Evolutionary conservation across 2,329 filamentous ascomycete species (phyloP).

Genomic region (Tolypocladium guangdongense): DNA sequence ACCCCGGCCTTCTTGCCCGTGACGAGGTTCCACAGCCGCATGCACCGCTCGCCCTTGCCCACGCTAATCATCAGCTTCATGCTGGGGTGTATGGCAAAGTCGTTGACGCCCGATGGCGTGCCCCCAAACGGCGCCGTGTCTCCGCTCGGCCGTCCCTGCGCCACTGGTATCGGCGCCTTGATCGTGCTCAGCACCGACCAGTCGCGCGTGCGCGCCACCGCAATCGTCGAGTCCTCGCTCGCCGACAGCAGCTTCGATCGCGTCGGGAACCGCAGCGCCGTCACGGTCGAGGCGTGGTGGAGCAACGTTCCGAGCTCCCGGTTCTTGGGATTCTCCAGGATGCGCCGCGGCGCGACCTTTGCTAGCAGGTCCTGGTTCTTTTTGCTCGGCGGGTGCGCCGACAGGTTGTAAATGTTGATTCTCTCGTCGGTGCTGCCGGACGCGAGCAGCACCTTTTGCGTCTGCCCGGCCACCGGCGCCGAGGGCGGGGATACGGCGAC

Average conservation of each 20-base stretch:
- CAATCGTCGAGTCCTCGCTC: constrained; percentile 84
- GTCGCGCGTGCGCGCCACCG: constrained; percentile 76
- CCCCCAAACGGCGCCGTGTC: constrained; percentile 78
- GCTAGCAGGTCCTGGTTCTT: constrained; percentile 51
- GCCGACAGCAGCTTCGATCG: constrained; percentile 79
- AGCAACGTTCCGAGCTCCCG: constrained; percentile 77
- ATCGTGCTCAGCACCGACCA: constrained; percentile 82
- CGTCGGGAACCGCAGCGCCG: constrained; percentile 69
- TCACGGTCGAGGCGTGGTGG: constrained; percentile 78
- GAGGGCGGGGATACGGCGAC: constrained; percentile 75
- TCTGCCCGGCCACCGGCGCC: constrained; percentile 44
- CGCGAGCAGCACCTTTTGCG: constrained; percentile 79
- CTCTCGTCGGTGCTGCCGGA: constrained; percentile 89
- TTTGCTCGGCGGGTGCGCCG: constrained; percentile 50
- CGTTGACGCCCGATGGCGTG: constrained; percentile 80
- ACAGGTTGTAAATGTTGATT: constrained; percentile 89
- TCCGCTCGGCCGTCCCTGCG: constrained; percentile 69
- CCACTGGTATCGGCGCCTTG: constrained; percentile 77
- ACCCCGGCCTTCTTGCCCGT: constrained; percentile 94
- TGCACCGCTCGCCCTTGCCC: constrained; percentile 76
- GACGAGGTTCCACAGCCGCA: constrained; percentile 93
- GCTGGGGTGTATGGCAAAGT: constrained; percentile 90
- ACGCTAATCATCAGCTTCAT: constrained; percentile 96
- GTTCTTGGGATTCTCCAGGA: constrained; percentile 78
- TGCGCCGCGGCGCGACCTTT: constrained; percentile 58